Base-by-base conservation (phyloP, 495 filamentous ascomycete species). In the Tuber magnatum region DNA sequence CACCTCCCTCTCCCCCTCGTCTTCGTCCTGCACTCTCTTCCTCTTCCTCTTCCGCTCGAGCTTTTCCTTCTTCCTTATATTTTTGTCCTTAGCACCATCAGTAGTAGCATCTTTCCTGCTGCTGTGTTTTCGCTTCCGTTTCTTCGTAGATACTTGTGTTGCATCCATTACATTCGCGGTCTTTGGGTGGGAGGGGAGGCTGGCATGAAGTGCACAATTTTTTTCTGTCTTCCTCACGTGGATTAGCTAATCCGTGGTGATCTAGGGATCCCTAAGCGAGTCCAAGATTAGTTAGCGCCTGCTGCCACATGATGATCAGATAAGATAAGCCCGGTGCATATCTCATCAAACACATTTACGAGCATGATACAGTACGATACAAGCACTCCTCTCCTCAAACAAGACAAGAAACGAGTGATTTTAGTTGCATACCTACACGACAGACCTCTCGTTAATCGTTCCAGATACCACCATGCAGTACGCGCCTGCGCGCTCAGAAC, bases 101-200 rank as follows among this genome's bases (percentile, higher is more conserved):
- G 22, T 24, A 35, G 48, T 69, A 42, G 51, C 61, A 74, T 56
- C 73, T 16, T 41, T 35, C 43, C 44, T 68, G 39, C 80, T 76
- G 70, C 78, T 82, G 74, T 88, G 87, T 84, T 86, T 88, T 83
- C 87, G 85, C 78, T 80, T 80, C 12, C 78, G 71, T n/a, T 80
- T 80, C 68, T 75, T 80, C 40, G 74, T 74, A 35, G 12, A 35
- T 65, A 35, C 18, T 5, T 65, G 56, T 35, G 56, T 35, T 35
- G 56, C 56, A 35, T 65, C 56, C 56, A 44, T 41, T 71, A 35
- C 18, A 16, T n/a, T 44, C 35, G 24, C 18, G 18, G 38, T n/a
- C 5, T n/a, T 12, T 16, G 69, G 35, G 35, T 41, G 35, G 35
- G 35, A 41, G 35, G 69, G 28, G 68, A 41, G 69, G 69, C n/a